These are phyloP conservation scores for Diospyros kaki DNA, from an alignment of 148 eudicot genomes.

Conservation along the genomic window DNA sequence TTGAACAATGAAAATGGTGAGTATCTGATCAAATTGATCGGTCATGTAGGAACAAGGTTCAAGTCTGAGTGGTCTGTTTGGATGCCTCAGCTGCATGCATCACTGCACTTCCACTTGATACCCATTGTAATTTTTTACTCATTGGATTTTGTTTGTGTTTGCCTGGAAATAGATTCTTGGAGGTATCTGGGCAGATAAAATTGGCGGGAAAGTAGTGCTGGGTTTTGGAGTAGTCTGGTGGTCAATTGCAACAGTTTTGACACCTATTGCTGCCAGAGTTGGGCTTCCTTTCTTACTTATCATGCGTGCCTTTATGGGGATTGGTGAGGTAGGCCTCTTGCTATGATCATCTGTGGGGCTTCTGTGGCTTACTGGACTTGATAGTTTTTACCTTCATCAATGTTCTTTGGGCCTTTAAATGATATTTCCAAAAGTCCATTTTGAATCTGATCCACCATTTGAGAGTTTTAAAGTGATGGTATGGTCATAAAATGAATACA, in stretches of 20 bases:
- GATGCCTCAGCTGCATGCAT: too few relatives aligned
- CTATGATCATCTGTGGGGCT: constrained; percentile 2
- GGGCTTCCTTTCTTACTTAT: constrained; percentile 86
- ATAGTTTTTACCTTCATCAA: neutral
- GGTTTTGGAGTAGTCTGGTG: constrained; percentile 99
- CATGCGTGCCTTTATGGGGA: constrained; percentile 93
- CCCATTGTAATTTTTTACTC: constrained; percentile 4
- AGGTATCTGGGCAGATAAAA: constrained; percentile 98
- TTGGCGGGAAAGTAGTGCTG: constrained; percentile 87
- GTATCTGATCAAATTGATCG: too few relatives aligned
- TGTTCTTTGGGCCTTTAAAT: neutral
- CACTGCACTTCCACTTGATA: too few relatives aligned
- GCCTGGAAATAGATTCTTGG: constrained; percentile 67
- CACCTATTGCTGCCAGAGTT: constrained; percentile 90
- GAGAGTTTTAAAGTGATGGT: neutral
- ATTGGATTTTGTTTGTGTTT: constrained; percentile 10
- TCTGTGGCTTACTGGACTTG: neutral
- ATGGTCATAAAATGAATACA: neutral
- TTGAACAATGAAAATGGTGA: too few relatives aligned
- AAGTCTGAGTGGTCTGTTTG: too few relatives aligned
- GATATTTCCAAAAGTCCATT: neutral
- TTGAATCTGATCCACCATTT: neutral
- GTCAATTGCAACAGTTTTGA: constrained; percentile 88
- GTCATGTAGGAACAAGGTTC: too few relatives aligned
- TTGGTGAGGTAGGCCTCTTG: constrained; percentile 79